Evolutionary conservation across 2,329 filamentous ascomycete genomes (phyloP).

Genomic region (Ascochyta viciae-villosae): DNA sequence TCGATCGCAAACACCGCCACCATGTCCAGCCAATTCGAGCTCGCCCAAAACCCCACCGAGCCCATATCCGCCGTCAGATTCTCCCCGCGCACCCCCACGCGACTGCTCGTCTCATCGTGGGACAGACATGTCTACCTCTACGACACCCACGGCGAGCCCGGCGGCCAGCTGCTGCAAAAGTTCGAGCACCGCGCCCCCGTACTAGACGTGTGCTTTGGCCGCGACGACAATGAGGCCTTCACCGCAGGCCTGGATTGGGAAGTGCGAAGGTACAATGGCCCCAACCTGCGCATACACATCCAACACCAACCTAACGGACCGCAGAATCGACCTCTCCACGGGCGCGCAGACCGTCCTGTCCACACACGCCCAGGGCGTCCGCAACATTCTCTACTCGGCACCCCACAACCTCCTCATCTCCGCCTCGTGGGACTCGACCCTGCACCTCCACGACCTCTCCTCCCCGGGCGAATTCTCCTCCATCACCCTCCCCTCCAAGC

Average conservation of each 20-base stretch:
- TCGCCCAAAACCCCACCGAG: constrained; percentile 82
- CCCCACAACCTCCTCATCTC: constrained; percentile 82
- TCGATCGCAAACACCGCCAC: constrained; percentile 21
- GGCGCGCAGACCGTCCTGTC: constrained; percentile 77
- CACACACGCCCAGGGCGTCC: constrained; percentile 80
- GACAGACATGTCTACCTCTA: constrained; percentile 92
- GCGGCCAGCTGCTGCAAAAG: constrained; percentile 71
- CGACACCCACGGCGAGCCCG: constrained; percentile 69
- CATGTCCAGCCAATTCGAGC: constrained; percentile 72
- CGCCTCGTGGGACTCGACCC: constrained; percentile 89
- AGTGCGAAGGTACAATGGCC: constrained; percentile 71
- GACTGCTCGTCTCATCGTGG: constrained; percentile 92
- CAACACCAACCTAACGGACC: background rate
- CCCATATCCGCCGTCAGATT: constrained; percentile 87
- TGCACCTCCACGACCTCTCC: constrained; percentile 79
- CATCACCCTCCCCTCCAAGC: constrained; percentile 81
- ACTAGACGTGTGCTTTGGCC: constrained; percentile 89
- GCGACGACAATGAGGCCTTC: constrained; percentile 82
- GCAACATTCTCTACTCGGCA: constrained; percentile 81
- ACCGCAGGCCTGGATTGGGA: constrained; percentile 86
- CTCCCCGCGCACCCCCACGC: constrained; percentile 75
- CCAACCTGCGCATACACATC: background rate
- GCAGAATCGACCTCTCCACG: constrained; percentile 72
- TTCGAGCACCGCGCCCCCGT: constrained; percentile 86
- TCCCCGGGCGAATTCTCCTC: constrained; percentile 64